Evolutionary conservation across 192 early-diverging fungal genomes (phyloP).

Genomic region (Coemansia sp.): DNA sequence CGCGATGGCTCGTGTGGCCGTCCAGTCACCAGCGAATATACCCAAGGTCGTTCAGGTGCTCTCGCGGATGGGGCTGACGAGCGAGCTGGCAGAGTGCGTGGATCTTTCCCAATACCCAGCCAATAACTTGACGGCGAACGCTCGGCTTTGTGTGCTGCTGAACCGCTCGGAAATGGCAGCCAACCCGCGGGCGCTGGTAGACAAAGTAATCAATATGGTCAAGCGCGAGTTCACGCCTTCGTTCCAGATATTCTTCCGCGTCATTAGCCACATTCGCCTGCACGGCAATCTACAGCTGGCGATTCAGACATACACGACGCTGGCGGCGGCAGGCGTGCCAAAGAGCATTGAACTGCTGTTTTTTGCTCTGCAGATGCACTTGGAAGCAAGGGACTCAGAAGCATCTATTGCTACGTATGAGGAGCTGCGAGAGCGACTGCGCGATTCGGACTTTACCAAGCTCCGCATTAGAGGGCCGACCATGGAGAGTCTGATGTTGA

Average conservation of each 20-base stretch:
- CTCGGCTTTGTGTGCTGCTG: slow-evolving; percentile 20
- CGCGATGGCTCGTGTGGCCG: slow-evolving; percentile 13
- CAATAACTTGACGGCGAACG: slow-evolving; percentile 37
- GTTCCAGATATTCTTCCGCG: slow-evolving; percentile 1
- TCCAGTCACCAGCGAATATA: background rate
- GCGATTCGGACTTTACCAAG: slow-evolving; percentile 5
- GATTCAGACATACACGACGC: slow-evolving; percentile 12
- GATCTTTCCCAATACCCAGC: slow-evolving; percentile 12
- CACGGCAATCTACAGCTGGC: slow-evolving; percentile 15
- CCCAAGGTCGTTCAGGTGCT: slow-evolving; percentile 16
- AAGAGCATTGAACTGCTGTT: slow-evolving; percentile 12
- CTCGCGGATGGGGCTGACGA: slow-evolving; percentile 7
- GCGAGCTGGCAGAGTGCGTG: background rate
- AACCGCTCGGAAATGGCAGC: background rate
- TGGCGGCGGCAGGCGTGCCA: slow-evolving; percentile 21
- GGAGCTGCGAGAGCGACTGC: slow-evolving; percentile 11
- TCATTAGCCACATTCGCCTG: slow-evolving; percentile 15
- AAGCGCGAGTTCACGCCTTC: slow-evolving; percentile 27
- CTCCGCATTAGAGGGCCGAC: slow-evolving; percentile 2
- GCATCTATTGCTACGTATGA: slow-evolving; percentile 15
- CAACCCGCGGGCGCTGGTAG: slow-evolving; percentile 1
- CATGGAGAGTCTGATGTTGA: slow-evolving; percentile 1
- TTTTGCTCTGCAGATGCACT: slow-evolving; percentile 10
- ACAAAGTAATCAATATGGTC: slow-evolving; percentile 9
- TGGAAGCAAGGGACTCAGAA: background rate